Conservation (phyloP, 208 protist species). For the Wallacemonas rigidus region DNA sequence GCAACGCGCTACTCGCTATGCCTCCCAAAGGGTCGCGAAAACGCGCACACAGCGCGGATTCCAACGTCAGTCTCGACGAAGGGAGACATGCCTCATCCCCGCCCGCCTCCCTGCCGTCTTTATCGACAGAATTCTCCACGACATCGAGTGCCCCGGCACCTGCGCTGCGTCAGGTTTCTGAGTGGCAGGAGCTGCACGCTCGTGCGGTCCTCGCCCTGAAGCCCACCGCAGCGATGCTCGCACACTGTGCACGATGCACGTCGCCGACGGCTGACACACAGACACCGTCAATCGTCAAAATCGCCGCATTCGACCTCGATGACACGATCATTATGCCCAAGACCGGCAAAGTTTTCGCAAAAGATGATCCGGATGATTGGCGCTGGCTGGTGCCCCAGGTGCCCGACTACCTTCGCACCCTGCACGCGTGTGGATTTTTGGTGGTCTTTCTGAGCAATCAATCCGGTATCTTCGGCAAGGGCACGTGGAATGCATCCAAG, state of each 20-base stretch:
- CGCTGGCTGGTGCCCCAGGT: conserved; percentile 55
- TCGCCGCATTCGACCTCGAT: conserved; percentile 81
- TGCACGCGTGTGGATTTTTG: conserved; percentile 68
- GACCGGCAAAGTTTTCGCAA: conserved; percentile 60
- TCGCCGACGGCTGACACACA: background rate
- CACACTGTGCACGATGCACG: background rate
- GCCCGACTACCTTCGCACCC: conserved; percentile 37
- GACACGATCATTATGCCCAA: conserved; percentile 71
- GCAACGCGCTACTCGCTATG: background rate
- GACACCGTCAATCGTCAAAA: conserved; percentile 26
- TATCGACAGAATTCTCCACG: background rate
- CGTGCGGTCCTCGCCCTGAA: conserved; percentile 35
- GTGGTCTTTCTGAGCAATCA: conserved; percentile 95
- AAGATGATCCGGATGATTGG: conserved; percentile 69
- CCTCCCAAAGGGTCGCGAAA: conserved; percentile 13
- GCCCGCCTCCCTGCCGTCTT: background rate
- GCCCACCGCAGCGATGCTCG: conserved; percentile 28
- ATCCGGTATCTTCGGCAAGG: conserved; percentile 69
- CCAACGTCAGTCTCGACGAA: too few species aligned
- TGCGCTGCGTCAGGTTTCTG: conserved; percentile 3
- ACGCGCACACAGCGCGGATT: background rate
- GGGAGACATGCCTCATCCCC: background rate
- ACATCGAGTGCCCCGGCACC: background rate
- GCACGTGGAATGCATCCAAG: conserved; percentile 53
- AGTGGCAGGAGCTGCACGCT: conserved; percentile 37